phyloP scores from a whole-genome alignment of 495 filamentous ascomycete genomes.

The Recurvomyces mirabilis region DNA sequence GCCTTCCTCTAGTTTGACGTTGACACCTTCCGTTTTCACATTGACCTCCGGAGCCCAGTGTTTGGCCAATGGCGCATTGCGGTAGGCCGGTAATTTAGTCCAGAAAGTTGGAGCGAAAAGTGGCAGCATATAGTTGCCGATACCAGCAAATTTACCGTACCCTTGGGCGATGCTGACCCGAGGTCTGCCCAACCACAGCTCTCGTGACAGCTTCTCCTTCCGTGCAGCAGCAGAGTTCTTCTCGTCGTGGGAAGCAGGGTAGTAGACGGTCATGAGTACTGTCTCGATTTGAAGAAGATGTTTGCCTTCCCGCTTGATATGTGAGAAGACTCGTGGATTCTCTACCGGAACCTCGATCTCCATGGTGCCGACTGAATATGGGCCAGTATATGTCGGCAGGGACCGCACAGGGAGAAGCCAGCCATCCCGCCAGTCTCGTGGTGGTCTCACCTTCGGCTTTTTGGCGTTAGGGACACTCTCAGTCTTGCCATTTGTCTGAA shows the following conservation, averaged over 20 bases:
- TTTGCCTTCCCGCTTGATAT: conserved; percentile 28
- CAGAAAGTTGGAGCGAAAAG: conserved; percentile 43
- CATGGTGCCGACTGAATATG: conserved; percentile 32
- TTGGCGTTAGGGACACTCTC: conserved; percentile 10
- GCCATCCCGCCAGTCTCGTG: conserved; percentile 26
- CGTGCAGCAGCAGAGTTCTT: neutral
- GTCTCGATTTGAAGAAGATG: conserved; percentile 32
- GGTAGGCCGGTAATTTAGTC: conserved; percentile 46
- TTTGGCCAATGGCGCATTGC: conserved; percentile 37
- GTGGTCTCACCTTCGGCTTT: conserved; percentile 28
- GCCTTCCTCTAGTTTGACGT: conserved; percentile 26
- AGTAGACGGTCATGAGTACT: conserved; percentile 33
- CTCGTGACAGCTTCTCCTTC: conserved; percentile 29
- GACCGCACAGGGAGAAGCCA: conserved; percentile 23
- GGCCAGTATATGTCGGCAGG: conserved; percentile 30
- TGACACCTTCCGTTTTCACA: conserved; percentile 15
- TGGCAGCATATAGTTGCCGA: conserved; percentile 33
- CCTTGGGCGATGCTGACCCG: conserved; percentile 38
- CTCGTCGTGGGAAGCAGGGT: conserved; percentile 22
- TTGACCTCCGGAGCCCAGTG: conserved; percentile 34
- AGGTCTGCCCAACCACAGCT: conserved; percentile 45
- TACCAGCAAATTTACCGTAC: conserved; percentile 42
- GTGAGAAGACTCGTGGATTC: conserved; percentile 28
- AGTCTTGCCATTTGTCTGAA: conserved; percentile 6
- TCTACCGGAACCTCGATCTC: conserved; percentile 32